Conservation (phyloP, 345 rosid species). For the Aurinia saxatilis region DNA sequence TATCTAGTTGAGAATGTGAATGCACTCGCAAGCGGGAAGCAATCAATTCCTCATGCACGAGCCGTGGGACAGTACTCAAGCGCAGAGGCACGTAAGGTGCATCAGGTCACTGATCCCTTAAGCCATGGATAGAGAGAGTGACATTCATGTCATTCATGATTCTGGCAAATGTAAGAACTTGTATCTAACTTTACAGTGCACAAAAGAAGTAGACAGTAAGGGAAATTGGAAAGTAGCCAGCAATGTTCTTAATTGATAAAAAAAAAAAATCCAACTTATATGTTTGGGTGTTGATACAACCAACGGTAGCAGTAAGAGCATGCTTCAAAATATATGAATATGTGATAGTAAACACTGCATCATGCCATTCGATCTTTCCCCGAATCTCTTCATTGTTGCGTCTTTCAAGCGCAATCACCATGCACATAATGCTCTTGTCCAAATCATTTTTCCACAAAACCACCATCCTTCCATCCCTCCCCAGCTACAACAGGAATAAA, state of each 20-base stretch:
- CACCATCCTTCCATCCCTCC: too few species aligned
- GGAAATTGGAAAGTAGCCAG: not conserved
- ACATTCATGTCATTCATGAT: not conserved
- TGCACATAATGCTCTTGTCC: too few species aligned
- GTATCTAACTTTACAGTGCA: slow-evolving; percentile 10
- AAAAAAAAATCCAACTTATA: not conserved
- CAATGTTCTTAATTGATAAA: not conserved
- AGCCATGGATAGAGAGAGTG: slow-evolving; percentile 64
- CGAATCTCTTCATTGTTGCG: too few species aligned
- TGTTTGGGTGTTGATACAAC: too few species aligned
- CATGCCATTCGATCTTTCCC: too few species aligned
- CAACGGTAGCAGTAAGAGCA: too few species aligned
- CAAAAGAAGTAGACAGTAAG: not conserved
- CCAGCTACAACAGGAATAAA: too few species aligned
- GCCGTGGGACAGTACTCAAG: slow-evolving; percentile 77
- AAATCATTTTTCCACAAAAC: too few species aligned
- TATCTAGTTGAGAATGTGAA: slow-evolving; percentile 76
- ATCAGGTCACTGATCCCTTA: slow-evolving; percentile 72
- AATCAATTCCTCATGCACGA: slow-evolving; percentile 74
- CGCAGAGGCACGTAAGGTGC: slow-evolving; percentile 62
- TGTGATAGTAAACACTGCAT: too few species aligned
- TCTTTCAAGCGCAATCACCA: too few species aligned
- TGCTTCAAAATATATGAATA: too few species aligned
- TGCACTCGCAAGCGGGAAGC: slow-evolving; percentile 70
- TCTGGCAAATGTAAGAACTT: not conserved